phyloP scores from a whole-genome alignment of 2,329 filamentous ascomycete genomes.

The Fusarium bactridioides region DNA sequence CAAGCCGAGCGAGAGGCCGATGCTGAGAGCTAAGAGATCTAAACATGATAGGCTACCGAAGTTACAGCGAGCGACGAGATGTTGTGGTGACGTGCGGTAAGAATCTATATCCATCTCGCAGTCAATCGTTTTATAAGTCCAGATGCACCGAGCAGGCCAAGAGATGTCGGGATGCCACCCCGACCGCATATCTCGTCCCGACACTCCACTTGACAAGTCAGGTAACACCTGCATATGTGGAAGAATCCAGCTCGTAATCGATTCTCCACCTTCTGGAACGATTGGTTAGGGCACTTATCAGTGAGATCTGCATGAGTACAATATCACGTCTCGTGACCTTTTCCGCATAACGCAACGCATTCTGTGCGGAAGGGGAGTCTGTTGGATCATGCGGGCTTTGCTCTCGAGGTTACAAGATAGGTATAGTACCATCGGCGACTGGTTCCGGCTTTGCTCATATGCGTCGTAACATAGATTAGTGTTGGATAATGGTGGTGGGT shows the following conservation, averaged over 20 bases:
- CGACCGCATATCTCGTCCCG: slow-evolving; percentile 5
- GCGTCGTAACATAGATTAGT: not conserved
- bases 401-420: not conserved
- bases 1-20: slow-evolving; percentile 6
- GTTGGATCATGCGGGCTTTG: not conserved
- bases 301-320: slow-evolving; percentile 15
- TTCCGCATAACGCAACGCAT: slow-evolving; percentile 15
- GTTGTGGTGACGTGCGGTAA: accelerated
- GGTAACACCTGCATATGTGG: not conserved
- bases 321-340: slow-evolving; percentile 21
- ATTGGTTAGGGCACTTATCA: slow-evolving; percentile 6
- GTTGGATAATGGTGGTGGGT: not conserved
- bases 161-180: slow-evolving; percentile 18
- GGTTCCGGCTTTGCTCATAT: not conserved
- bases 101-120: too few species aligned
- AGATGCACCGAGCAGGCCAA: not conserved
- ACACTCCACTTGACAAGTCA: not conserved
- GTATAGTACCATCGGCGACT: slow-evolving; percentile 3
- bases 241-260: slow-evolving; percentile 2
- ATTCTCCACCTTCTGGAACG: not conserved
- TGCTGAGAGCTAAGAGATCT: slow-evolving; percentile 13
- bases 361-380: not conserved
- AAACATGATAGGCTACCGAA: not conserved
- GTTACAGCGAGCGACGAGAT: too few species aligned
- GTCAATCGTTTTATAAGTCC: not conserved